Evolutionary conservation across 352 stramenopile species (phyloP), one percentile per base, ranked within the genome.

Genomic region (Phytopythium sindhum): DNA sequence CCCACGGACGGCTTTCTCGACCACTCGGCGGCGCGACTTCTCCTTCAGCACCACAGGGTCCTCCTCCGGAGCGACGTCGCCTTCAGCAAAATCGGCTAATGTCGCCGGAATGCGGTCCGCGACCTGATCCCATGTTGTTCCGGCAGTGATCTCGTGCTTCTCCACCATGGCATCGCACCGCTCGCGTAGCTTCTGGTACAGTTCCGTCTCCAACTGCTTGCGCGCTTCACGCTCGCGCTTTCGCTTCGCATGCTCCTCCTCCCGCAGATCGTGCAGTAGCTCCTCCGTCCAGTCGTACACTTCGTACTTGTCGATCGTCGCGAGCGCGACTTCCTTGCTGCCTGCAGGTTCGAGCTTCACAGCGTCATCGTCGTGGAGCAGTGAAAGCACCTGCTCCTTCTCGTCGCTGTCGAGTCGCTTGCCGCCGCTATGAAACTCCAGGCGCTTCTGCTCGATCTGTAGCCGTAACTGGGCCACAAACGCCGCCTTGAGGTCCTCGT

Each of bases 251-350:
- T 75, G 65, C 33, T 89, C 72, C 57, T 89, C 58, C n/a, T 84
- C 72, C 26, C 76, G 76, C 0, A 77, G 61, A 26, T 73, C 68
- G 11, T 73, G 66, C 37, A 91, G 26, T 19, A 83, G 73, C 17
- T 76, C 66, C 51, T 92, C 80, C 4, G 72, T 69, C 80, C 81
- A 89, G 45, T 88, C 68, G 58, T 87, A 91, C n/a, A 92, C 71
- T 31, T 86, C 73, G 47, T 85, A 68, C 44, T 81, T 76, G 26
- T 87, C 73, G 4, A 83, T 60, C 26, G 68, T 69, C 37, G 59
- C 57, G 42, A 74, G 72, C 14, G 54, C 71, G 2, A 73, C 67
- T 33, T 68, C 67, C 12, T n/a, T 71, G 35, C 42, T 64, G 12
- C 3, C 21, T 12, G 28, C 19, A 7, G 66, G 24, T 35, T 59